These are phyloP conservation scores for Coemansia sp. DNA, from an alignment of 192 early-diverging fungal genomes.

Conservation along the genomic window DNA sequence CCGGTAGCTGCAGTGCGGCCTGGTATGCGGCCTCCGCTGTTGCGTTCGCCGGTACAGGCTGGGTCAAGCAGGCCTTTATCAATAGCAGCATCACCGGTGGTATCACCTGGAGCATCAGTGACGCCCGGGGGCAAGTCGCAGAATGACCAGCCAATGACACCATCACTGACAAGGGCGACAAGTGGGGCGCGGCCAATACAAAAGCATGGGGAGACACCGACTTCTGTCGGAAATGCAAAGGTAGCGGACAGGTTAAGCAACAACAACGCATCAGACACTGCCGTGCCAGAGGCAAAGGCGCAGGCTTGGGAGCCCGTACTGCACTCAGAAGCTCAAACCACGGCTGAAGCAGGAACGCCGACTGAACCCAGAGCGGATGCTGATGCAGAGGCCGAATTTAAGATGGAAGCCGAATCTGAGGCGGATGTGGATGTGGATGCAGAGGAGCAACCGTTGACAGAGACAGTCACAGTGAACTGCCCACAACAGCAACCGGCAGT, in stretches of 20 bases:
- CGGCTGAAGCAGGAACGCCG: neutral
- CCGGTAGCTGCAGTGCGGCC: conserved; percentile 21
- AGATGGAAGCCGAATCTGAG: neutral
- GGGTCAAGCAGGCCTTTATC: conserved; percentile 1
- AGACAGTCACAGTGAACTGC: conserved; percentile 29
- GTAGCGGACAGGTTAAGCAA: neutral
- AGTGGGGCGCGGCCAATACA: conserved; percentile 9
- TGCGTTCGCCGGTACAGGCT: conserved; percentile 8
- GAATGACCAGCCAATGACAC: neutral
- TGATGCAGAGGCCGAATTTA: neutral
- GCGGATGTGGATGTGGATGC: conserved; percentile 1
- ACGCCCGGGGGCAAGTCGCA: conserved; percentile 9
- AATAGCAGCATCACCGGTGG: neutral
- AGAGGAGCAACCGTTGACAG: conserved; percentile 39
- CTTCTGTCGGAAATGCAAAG: neutral
- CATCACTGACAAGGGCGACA: neutral
- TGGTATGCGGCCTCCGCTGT: conserved; percentile 10
- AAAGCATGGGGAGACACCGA: neutral
- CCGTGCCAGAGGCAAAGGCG: neutral
- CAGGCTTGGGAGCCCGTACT: neutral
- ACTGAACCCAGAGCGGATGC: neutral
- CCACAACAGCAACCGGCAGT: conserved; percentile 29
- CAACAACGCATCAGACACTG: neutral
- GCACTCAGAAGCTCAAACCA: neutral
- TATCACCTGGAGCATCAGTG: conserved; percentile 4